Percentiles rank a stretch among this genome's conserved stretches.
Evolutionary conservation across 768 basidiomycete genomes (phyloP).

Genomic region (Roridomyces roridus): DNA sequence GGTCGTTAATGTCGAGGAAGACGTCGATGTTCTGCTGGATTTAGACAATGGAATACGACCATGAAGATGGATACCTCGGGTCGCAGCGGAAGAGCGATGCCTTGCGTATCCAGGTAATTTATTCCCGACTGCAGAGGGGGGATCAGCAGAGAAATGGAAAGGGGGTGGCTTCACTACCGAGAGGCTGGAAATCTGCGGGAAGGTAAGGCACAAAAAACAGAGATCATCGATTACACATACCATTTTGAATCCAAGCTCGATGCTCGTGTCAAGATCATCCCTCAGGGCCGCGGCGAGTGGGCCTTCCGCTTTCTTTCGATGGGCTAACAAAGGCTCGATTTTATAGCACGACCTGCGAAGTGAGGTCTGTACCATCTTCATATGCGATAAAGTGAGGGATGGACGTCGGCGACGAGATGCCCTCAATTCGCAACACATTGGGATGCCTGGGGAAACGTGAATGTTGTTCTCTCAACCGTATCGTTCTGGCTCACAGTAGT

Average conservation of each 20-base stretch:
- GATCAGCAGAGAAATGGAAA: no score
- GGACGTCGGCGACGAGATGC: not conserved
- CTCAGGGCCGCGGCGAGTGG: not conserved
- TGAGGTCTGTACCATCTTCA: not conserved
- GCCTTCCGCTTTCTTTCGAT: not conserved
- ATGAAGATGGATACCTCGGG: not conserved
- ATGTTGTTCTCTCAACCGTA: no score
- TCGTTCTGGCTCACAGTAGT: not conserved
- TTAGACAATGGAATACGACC: not conserved
- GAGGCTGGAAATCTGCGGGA: no score
- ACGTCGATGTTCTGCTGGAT: not conserved
- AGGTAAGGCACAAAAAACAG: no score
- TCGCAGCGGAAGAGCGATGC: no score
- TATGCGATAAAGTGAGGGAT: not conserved
- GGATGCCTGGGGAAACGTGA: not conserved
- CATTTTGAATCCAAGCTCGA: no score
- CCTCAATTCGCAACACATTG: not conserved
- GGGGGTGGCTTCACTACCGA: not conserved
- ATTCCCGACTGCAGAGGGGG: not conserved
- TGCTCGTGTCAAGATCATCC: no score
- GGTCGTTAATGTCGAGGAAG: no score
- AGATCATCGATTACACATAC: no score
- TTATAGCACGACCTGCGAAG: no score
- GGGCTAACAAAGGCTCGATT: not conserved
- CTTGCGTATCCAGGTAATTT: not conserved